Base-by-base conservation (phyloP, 1,284 basidiomycete genomes). In the Ceratobasidium sp. region DNA sequence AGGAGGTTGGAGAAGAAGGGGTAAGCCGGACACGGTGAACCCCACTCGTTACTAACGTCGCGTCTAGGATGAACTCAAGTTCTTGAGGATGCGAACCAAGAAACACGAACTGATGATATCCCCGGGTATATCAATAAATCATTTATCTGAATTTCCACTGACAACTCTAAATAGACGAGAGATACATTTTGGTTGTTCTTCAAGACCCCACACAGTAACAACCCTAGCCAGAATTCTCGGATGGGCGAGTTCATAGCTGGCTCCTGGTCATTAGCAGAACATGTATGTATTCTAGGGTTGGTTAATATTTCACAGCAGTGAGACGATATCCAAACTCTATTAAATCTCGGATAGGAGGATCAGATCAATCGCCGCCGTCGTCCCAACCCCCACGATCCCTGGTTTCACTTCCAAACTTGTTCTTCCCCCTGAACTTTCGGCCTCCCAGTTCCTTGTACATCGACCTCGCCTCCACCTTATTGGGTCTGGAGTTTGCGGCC, bases 51-150 rank as follows among this genome's bases (percentile, higher is more conserved):
- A 54, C 29, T 19, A 50, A 54, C 19, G 4, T 60, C 11, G 3
- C 29, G 13, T 60, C 30, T 70, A 95, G 93, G 94, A 96, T 76
- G 89, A 92, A 62, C 82, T 96, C 59, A 84, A 86, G 69, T 93
- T 97, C 75, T 86, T 97, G 84, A 82, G 94, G 59, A 93, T 97
- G 78, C 84, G 95, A 57, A 96, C 93, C 62, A 91, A 87, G 76
- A 84, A 89, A 68, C 93, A 97, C 77, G 95, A 97, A 76, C 82
- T 97, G 69, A 92, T 97, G 86, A 94, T 97, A 71, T 93, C 94
- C 2, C 94, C 94, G 70, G 91, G 94, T 93, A 70, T 50, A 86
- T 80, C 21, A n/a, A 30, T n/a, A 25, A 36, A 19, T n/a, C 7
- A 2, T 27, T 25, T 27, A 27, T 50, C 9, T 11, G 49, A 9